Base-by-base conservation (phyloP, 2,329 filamentous ascomycete species). In the Exophiala lecanii-corni region DNA sequence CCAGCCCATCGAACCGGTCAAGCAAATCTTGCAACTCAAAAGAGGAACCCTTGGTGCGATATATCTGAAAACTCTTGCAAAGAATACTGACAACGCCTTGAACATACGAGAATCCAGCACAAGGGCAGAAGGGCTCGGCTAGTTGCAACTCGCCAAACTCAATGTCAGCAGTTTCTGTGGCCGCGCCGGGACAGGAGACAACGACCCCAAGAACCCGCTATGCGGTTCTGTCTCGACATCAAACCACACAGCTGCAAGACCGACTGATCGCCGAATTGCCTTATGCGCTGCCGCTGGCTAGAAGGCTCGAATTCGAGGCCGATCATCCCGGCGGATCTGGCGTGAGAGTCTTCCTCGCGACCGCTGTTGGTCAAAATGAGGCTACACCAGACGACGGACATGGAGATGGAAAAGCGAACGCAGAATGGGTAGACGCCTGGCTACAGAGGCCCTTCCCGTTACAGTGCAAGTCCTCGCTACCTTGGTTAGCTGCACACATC, bases 401-500 rank as follows among this genome's bases (percentile, higher is more conserved):
- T 9, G 9, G 4, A 12, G 33, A 15, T 20, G 15, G 6, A 5
- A 17, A 35, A 4, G 15, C 4, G 17, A 19, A 4, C 12, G 9
- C 17, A 17, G 17, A 7, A 9, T 35, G 33, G 33, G 13, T 35
- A 4, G 33, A 35, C 9, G 15, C 33, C 6, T 35, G 33, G 33
- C 33, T 35, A n/a, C 13, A 18, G 33, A 35, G 16, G 15, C 23
- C 6, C 12, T 7, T 20, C 19, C 33, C 6, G 4, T 10, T n/a
- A n/a, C 15, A 18, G 17, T 7, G 15, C 18, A 19, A 9, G 25
- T 39, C n/a, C 3, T 20, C 34, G 12, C 36, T 28, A 17, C 41
- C 39, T 3, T 70, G 67, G 67, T 56, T 69, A 28, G 62, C 59
- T 39, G 65, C 64, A 5, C 58, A 62, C 37, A 62, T 68, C 36